Percentiles rank a stretch among this genome's conserved stretches.
Evolutionary conservation across 2,329 filamentous ascomycete genomes (phyloP).

Genomic region (Arthrinium puccinioides): DNA sequence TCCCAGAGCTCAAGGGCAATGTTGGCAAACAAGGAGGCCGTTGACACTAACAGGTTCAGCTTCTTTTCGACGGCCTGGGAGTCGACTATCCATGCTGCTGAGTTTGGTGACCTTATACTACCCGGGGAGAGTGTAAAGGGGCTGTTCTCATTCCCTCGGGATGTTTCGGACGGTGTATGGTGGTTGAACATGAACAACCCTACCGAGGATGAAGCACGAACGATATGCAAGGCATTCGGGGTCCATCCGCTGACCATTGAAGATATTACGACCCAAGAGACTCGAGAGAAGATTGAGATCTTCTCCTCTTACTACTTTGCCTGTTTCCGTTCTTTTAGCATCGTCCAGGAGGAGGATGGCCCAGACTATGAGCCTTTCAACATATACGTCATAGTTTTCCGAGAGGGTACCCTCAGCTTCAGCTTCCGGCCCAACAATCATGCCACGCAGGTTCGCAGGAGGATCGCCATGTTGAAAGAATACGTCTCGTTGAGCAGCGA

Average conservation of each 20-base stretch:
- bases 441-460: constrained; percentile 79
- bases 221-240: constrained; percentile 88
- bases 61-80: constrained; percentile 96
- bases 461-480: constrained; percentile 88
- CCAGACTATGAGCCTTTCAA: constrained; percentile 92
- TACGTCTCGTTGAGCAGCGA: constrained; percentile 92
- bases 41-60: constrained; percentile 76
- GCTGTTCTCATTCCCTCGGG: constrained; percentile 62
- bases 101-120: constrained; percentile 80
- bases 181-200: constrained; percentile 94
- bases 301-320: constrained; percentile 98
- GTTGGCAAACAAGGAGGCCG: constrained; percentile 26
- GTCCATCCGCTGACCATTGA: constrained; percentile 94
- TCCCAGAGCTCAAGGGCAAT: constrained; percentile 21
- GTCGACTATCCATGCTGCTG: constrained; percentile 83
- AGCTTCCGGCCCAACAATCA: constrained; percentile 85
- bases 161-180: constrained; percentile 79
- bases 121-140: constrained; percentile 86
- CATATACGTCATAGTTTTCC: constrained; percentile 94
- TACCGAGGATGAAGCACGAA: constrained; percentile 78
- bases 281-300: constrained; percentile 95
- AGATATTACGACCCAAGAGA: constrained; percentile 91
- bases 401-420: constrained; percentile 90
- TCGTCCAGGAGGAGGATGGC: constrained; percentile 68
- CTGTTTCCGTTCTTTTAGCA: constrained; percentile 87